Percentiles rank a stretch among this genome's conserved stretches.
Evolutionary conservation across 192 early-diverging fungal genomes (phyloP).

Genomic region (Linnemannia hyalina): DNA sequence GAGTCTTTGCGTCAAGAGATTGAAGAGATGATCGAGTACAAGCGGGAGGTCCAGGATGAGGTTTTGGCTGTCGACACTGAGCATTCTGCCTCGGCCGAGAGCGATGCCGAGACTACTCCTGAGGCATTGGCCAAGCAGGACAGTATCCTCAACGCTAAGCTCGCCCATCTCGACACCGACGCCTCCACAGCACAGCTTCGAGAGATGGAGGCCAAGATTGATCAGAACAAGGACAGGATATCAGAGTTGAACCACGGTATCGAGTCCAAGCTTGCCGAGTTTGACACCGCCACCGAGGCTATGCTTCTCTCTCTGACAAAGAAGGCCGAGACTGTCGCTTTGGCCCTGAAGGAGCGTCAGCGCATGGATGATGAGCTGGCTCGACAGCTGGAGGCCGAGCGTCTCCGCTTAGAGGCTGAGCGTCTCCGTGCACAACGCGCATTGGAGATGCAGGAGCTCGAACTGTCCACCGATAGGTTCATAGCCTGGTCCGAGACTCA

Average conservation of each 20-base stretch:
- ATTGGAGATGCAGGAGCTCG: slow-evolving; percentile 23
- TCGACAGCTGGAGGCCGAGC: slow-evolving; percentile 12
- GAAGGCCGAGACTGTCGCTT: slow-evolving; percentile 10
- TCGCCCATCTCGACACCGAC: not conserved
- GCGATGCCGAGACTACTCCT: not conserved
- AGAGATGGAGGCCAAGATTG: slow-evolving; percentile 9
- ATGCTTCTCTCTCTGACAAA: slow-evolving; percentile 18
- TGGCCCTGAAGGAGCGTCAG: slow-evolving; percentile 34
- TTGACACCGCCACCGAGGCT: slow-evolving; percentile 21
- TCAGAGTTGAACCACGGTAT: slow-evolving; percentile 28
- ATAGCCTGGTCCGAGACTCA: slow-evolving; percentile 36
- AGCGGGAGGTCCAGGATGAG: slow-evolving; percentile 17
- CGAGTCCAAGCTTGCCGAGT: slow-evolving; percentile 15
- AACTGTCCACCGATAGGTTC: slow-evolving; percentile 34
- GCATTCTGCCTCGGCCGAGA: not conserved
- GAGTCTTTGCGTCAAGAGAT: slow-evolving; percentile 20
- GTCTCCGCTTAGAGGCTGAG: slow-evolving; percentile 7
- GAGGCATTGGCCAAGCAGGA: not conserved
- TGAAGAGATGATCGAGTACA: slow-evolving; percentile 28
- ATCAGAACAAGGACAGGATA: slow-evolving; percentile 12
- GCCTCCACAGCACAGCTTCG: not conserved
- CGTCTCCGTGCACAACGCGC: slow-evolving; percentile 28
- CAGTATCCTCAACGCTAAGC: not conserved
- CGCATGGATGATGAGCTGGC: slow-evolving; percentile 35
- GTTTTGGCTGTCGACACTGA: not conserved